Evolutionary conservation across 768 basidiomycete species (phyloP), one percentile per base, ranked within the genome.

Genomic region (Pulveroboletus sp.): DNA sequence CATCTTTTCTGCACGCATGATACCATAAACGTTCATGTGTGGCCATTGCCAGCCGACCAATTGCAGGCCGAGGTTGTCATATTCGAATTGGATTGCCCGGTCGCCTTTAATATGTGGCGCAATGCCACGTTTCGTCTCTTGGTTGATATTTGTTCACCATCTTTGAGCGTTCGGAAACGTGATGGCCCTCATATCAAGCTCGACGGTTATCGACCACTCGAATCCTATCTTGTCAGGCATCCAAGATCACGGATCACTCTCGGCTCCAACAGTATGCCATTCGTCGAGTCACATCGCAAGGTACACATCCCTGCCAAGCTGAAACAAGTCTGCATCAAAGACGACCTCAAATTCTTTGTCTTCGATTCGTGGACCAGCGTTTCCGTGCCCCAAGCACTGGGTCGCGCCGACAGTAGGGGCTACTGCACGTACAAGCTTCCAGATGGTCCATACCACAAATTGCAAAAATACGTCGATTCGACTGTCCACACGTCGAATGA

Each of bases 401-500:
- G 17, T 8, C 1, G 25, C 1, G 6, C 11, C 16, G 47, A 55
- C 12, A 47, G 69, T 13, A 48, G 47, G 11, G 19, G 21, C 2
- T 48, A 36, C 20, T 74, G 71, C 50, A 70, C 67, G 0, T 55
- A 72, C 40, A 37, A 52, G 34, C 57, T 78, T 3, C 65, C 57
- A 1, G 8, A 20, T 2, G 67, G 66, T 2, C 53, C 60, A 2
- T 79, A 79, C 46, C 12, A 35, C 1, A 43, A 45, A 2, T 50
- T 79, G 9, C 68, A 73, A 47, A 66, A 60, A 49, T 68, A 72
- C 17, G 55, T 76, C 9, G 27, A 50, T 10, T 39, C 48, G 1
- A 74, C 74, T 6, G 55, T 49, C 13, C 72, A 75, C 40, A 68
- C n/a, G n/a, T n/a, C n/a, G n/a, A n/a, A n/a, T n/a, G n/a, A n/a